Evolutionary conservation across 371 early-diverging fungal genomes (phyloP).

Genomic region (Apophysomyces trapeziformis): DNA sequence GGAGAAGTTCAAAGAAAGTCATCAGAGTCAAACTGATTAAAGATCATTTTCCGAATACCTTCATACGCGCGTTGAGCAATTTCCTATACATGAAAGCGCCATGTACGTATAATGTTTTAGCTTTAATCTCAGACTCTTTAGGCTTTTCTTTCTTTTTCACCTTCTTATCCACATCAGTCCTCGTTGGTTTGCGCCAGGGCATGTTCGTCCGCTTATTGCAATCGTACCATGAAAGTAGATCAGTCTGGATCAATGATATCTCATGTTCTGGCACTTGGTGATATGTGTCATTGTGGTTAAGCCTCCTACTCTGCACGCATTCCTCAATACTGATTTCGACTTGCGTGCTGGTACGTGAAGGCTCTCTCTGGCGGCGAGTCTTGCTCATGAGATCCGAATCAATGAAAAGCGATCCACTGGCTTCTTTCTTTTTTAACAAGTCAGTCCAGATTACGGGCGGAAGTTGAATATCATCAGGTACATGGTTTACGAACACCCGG

Average conservation of each 20-base stretch:
- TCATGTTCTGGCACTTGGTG: constrained; percentile 36
- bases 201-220: constrained; percentile 60
- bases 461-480: too few species aligned
- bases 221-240: constrained; percentile 72
- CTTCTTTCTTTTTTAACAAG: background rate
- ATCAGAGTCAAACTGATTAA: background rate
- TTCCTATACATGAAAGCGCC: constrained; percentile 18
- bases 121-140: background rate
- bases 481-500: too few species aligned
- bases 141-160: background rate
- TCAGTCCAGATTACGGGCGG: too few species aligned
- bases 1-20: too few species aligned
- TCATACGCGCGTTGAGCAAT: constrained; percentile 71
- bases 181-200: constrained; percentile 71
- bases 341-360: background rate
- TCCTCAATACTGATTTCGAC: constrained; percentile 32
- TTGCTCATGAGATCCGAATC: background rate
- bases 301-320: constrained; percentile 33
- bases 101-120: constrained; percentile 14
- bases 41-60: constrained; percentile 28
- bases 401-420: background rate
- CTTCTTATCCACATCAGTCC: constrained; percentile 13
- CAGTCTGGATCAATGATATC: constrained; percentile 39
- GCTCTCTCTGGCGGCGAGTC: background rate
- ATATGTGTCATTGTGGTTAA: constrained; percentile 36